These are phyloP conservation scores for Schwanniomyces vanrijiae DNA, from an alignment of 805 yeast species.

Conservation along the genomic window DNA sequence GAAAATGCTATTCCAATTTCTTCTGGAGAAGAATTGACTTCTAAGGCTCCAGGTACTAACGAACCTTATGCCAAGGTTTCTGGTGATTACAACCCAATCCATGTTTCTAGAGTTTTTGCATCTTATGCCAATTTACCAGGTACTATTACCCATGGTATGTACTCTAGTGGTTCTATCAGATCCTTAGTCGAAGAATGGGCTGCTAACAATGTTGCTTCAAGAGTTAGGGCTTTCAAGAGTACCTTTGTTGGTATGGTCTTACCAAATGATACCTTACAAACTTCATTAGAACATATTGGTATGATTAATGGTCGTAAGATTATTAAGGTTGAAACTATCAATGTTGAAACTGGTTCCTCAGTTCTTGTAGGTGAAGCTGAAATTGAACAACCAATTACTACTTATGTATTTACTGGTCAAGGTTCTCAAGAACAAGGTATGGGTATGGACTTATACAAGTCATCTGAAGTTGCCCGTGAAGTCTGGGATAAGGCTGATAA, in stretches of 20 bases:
- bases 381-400: constrained; percentile 95
- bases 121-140: constrained; percentile 93
- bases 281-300: constrained; percentile 92
- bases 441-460: constrained; percentile 98
- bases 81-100: constrained; percentile 98
- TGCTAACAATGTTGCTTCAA: constrained; percentile 92
- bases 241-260: constrained; percentile 95
- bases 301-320: constrained; percentile 99
- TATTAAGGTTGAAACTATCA: constrained; percentile 85
- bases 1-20: constrained; percentile 89
- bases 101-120: constrained; percentile 93
- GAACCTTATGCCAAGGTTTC: constrained; percentile 97
- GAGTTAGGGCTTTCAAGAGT: constrained; percentile 93
- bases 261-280: constrained; percentile 87
- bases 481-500: constrained; percentile 98
- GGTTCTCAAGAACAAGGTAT: constrained; percentile 99
- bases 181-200: constrained; percentile 97
- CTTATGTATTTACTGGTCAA: constrained; percentile 98
- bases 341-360: constrained; percentile 70
- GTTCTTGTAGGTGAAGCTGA: constrained; percentile 96
- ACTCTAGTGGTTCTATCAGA: constrained; percentile 93
- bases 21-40: constrained; percentile 56
- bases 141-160: constrained; percentile 99
- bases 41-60: constrained; percentile 92
- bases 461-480: constrained; percentile 85